Evolutionary conservation across 768 basidiomycete species (phyloP).

Genomic region (Astraeus odoratus): DNA sequence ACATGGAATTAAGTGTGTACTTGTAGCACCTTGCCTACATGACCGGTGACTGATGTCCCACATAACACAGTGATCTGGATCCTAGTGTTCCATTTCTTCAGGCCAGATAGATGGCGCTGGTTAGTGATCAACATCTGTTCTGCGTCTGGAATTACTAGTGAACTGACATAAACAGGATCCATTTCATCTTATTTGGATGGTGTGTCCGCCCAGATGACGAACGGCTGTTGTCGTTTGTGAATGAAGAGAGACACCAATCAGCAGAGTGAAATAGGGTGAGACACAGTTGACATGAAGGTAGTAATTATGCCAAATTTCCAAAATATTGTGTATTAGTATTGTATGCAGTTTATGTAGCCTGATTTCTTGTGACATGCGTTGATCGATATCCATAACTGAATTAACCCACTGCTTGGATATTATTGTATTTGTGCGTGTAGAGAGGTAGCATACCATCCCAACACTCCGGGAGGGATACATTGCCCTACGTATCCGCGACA

Average conservation of each 20-base stretch:
- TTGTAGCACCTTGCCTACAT: background rate
- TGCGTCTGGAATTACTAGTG: background rate
- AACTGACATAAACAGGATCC: slow-evolving; percentile 25
- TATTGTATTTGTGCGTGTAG: too few relatives aligned
- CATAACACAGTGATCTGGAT: background rate
- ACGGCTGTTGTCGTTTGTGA: background rate
- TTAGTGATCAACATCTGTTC: slow-evolving; percentile 12
- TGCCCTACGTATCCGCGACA: background rate
- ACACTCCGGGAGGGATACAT: background rate
- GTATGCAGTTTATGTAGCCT: too few relatives aligned
- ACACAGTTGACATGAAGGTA: too few relatives aligned
- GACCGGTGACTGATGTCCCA: background rate
- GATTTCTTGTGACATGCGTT: too few relatives aligned
- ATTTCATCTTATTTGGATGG: slow-evolving; percentile 46
- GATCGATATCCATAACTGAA: too few relatives aligned
- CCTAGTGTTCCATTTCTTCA: slow-evolving; percentile 39
- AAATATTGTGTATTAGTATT: too few relatives aligned
- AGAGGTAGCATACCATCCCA: background rate
- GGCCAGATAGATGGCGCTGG: slow-evolving; percentile 39
- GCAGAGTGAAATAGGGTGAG: background rate
- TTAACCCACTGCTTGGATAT: too few relatives aligned
- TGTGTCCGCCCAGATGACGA: slow-evolving; percentile 22
- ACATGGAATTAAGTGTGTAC: slow-evolving; percentile 45
- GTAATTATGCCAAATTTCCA: too few relatives aligned
- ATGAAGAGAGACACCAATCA: background rate